Evolutionary conservation across 163 green algal genomes (phyloP).

Genomic region (Chlamydomonas reinhardtii): DNA sequence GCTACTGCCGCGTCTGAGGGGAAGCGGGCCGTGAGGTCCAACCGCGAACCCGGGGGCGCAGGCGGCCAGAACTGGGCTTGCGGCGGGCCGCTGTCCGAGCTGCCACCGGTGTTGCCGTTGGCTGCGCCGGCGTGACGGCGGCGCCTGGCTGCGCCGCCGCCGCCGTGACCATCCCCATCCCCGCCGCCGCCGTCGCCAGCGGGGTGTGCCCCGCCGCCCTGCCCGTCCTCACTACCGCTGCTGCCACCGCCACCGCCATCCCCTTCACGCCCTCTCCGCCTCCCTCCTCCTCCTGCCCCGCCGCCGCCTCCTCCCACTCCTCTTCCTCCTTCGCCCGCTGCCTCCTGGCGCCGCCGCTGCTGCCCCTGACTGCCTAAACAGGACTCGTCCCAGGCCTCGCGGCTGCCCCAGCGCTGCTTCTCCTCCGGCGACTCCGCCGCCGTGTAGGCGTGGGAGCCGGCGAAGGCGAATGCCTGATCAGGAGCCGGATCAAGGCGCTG

Average conservation of each 20-base stretch:
- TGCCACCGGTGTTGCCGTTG: no score
- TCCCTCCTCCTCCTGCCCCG: not conserved
- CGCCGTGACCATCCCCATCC: not conserved
- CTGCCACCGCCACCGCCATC: not conserved
- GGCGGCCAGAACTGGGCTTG: constrained; percentile 27
- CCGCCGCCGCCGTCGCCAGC: not conserved
- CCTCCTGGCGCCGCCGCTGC: not conserved
- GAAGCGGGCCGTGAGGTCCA: constrained; percentile 19
- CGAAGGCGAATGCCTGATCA: constrained; percentile 39
- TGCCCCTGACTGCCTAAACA: not conserved
- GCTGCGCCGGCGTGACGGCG: not conserved
- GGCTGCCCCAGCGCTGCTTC: constrained; percentile 31
- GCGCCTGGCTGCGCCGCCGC: not conserved
- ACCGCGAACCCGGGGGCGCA: not conserved
- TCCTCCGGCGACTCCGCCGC: constrained; percentile 11
- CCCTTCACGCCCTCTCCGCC: not conserved
- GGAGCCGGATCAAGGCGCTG: constrained; percentile 11
- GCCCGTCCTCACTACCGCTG: not conserved
- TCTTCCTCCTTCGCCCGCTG: not conserved
- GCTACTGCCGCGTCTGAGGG: not conserved
- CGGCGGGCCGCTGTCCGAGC: not conserved
- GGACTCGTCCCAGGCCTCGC: constrained; percentile 36
- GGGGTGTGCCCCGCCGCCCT: not conserved
- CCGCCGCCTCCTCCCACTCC: no score
- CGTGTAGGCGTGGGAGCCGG: constrained; percentile 23